phyloP scores from a whole-genome alignment of 2,329 filamentous ascomycete genomes.

The Xylariomycetidae sp. region DNA sequence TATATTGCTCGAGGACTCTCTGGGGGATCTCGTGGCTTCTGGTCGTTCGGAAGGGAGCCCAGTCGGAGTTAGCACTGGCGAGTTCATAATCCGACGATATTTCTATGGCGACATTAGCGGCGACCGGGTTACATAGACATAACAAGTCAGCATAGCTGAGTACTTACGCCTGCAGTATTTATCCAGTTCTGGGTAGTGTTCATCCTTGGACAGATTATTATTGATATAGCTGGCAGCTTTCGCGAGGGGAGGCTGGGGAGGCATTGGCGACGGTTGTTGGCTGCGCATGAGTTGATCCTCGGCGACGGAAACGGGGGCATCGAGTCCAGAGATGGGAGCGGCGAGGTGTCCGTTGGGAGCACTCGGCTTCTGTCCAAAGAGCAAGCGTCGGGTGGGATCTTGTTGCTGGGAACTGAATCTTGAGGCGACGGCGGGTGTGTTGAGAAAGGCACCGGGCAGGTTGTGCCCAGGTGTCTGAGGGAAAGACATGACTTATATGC shows the following conservation, averaged over 20 bases:
- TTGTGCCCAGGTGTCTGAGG: constrained; percentile 62
- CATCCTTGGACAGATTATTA: constrained; percentile 68
- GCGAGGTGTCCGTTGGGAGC: neutral
- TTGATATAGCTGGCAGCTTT: constrained; percentile 84
- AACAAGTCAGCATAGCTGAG: neutral
- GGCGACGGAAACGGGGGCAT: constrained; percentile 12
- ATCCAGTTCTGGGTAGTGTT: constrained; percentile 82
- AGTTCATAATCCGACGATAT: constrained; percentile 90
- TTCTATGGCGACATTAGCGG: constrained; percentile 48
- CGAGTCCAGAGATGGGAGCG: constrained; percentile 6
- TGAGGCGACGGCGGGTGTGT: constrained; percentile 62
- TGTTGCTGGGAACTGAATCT: constrained; percentile 37
- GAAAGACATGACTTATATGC: constrained; percentile 44
- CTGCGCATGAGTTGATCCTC: constrained; percentile 20
- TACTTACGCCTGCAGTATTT: constrained; percentile 80
- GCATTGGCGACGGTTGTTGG: constrained; percentile 25
- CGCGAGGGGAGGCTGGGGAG: constrained; percentile 52
- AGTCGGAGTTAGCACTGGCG: constrained; percentile 59
- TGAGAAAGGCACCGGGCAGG: constrained; percentile 70
- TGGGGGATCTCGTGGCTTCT: constrained; percentile 89
- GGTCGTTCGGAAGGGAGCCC: constrained; percentile 85
- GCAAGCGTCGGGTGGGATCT: constrained; percentile 47
- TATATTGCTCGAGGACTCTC: constrained; percentile 87
- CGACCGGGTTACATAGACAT: constrained; percentile 5
- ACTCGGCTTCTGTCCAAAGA: constrained; percentile 35